Base-by-base conservation (phyloP, 345 rosid genomes). In the Carallia brachiata region DNA sequence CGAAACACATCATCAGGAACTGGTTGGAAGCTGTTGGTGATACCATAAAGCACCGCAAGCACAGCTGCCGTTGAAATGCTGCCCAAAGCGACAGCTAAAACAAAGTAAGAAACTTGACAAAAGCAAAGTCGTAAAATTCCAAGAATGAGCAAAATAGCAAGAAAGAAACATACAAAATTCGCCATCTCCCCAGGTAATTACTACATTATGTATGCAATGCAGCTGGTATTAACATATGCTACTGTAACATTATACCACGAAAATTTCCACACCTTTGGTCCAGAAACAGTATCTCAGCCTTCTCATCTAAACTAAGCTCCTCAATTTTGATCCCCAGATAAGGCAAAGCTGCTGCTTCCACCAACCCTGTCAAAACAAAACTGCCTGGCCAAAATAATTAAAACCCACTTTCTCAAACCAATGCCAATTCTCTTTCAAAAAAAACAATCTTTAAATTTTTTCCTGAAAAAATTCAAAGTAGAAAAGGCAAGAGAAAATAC, bases 301-400 rank as follows among this genome's bases (percentile, higher is more conserved):
- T 95, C 70, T 89, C 90, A 65, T 95, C 97, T 78, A 91, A 78
- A 79, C 82, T 91, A 56, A 95, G 73, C 69, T 89, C 92, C 75
- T 85, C 82, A 62, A 83, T 66, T 13, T 73, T 77, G 66, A 91
- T 60, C 64, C 97, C 97, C 30, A 95, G 68, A 62, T 82, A 77
- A 0, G 93, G 91, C 70, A 90, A 58, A 32, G 80, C 88, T 0
- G 87, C 87, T 19, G 86, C 63, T 85, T 87, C 95, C 10, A 80
- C 82, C 71, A 93, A 75, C 39, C 97, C 95, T 89, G 98, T 89
- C 91, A 93, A 87, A 80, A 85, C 84, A 85, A 93, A 93, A 89
- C 98, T 93, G 98, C 84, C 93, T 86, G 96, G 86, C 80, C 73
- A 85, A 76, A 83, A 83, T 69, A 73, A 62, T 85, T 63, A 88